Evolutionary conservation across 139 green algal genomes (phyloP).

Genomic region (Chlamydomonas incerta): DNA sequence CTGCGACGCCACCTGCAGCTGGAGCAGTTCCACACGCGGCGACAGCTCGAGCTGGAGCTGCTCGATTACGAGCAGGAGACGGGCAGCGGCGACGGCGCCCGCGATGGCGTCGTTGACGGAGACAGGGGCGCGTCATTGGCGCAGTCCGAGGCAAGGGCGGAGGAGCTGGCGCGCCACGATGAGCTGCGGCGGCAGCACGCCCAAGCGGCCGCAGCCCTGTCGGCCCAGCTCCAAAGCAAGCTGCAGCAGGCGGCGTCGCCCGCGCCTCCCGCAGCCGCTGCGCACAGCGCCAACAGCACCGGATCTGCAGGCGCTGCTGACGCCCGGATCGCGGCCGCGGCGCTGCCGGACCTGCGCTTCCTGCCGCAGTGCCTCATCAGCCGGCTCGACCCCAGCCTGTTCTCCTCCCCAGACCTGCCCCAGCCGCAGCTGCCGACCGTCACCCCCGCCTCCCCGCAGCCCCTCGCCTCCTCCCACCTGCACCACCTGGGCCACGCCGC

Average conservation of each 20-base stretch:
- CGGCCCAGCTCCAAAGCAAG: too few relatives aligned
- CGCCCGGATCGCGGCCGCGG: too few relatives aligned
- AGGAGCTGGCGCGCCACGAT: neutral
- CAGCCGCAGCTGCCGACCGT: neutral
- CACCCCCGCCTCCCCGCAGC: neutral
- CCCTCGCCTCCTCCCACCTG: too few relatives aligned
- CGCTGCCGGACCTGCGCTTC: neutral
- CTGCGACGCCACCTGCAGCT: neutral
- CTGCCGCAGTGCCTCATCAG: constrained; percentile 3
- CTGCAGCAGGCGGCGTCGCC: too few relatives aligned
- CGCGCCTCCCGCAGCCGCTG: too few relatives aligned
- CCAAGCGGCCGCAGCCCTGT: neutral
- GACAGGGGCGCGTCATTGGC: too few relatives aligned
- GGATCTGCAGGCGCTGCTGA: too few relatives aligned
- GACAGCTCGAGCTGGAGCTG: neutral
- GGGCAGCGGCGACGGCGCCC: neutral
- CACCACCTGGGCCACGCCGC: too few relatives aligned
- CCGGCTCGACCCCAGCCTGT: neutral
- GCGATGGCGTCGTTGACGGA: neutral
- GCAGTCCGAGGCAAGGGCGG: neutral
- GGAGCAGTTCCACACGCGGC: neutral
- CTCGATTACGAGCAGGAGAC: neutral
- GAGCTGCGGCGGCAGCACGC: neutral
- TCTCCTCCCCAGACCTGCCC: neutral
- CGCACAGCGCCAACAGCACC: too few relatives aligned